phyloP scores from a whole-genome alignment of 73 alveolate species.

The Uronychia binucleata region DNA sequence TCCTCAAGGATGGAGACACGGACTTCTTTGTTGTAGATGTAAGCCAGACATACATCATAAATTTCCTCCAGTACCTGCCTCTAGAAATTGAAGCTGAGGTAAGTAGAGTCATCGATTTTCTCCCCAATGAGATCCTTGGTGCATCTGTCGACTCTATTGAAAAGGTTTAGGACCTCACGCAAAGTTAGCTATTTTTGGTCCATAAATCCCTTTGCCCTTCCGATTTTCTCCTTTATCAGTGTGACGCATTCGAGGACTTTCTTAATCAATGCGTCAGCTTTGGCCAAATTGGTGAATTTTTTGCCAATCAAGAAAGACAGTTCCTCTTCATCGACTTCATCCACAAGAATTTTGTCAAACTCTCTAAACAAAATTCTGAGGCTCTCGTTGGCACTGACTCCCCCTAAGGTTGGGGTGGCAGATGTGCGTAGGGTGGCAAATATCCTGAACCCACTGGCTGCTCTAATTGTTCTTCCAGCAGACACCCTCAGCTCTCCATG shows the following conservation, averaged over 20 bases:
- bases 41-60: constrained; percentile 42
- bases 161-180: background rate
- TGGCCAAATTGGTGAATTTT: background rate
- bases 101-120: constrained; percentile 3
- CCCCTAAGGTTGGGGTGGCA: background rate
- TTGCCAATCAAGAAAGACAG: constrained; percentile 12
- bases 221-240: background rate
- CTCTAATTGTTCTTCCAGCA: constrained; percentile 30
- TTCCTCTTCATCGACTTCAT: constrained; percentile 22
- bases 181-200: constrained; percentile 5
- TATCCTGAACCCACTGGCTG: constrained; percentile 66
- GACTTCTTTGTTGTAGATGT: constrained; percentile 35
- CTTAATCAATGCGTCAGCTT: background rate
- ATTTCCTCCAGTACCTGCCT: constrained; percentile 35
- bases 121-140: background rate
- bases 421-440: constrained; percentile 44
- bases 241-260: background rate
- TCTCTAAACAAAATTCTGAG: constrained; percentile 19
- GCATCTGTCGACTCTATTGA: background rate
- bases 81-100: constrained; percentile 5
- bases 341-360: constrained; percentile 12
- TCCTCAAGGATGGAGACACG: constrained; percentile 6
- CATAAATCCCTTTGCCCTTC: constrained; percentile 1
- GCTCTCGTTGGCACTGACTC: constrained; percentile 1
- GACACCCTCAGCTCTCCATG: constrained; percentile 46